Evolutionary conservation across 371 early-diverging fungal species (phyloP), one percentile per base, ranked within the genome.

Genomic region (Lichtheimia ornata): DNA sequence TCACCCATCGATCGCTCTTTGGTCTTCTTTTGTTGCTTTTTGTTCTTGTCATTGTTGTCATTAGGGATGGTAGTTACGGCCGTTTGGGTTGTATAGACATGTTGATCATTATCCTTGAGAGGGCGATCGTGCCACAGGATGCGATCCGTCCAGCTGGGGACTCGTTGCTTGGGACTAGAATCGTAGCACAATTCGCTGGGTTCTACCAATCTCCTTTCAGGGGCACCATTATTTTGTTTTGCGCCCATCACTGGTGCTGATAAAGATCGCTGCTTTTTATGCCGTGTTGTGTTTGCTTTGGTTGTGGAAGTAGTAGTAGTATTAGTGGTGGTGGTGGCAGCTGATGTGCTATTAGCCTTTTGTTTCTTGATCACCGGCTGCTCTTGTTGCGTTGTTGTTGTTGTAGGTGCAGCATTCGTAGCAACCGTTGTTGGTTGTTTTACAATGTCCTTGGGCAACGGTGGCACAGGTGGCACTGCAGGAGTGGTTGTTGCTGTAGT

Each of bases 141-240:
- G 6, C 97, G 85, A 64, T 96, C 97, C 0, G 94, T 94, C 93
- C 94, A 95, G 6, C 91, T 87, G 1, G 97, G 97, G 0, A 94
- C 86, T 5, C 97, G 86, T 65, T 85, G 83, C 71, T 95, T 96
- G 20, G 85, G 81, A 50, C 89, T 88, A 9, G 91, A 83, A 61
- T 94, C 93, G 62, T 92, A 92, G 1, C 61, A 65, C 3, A 77
- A 57, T 5, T 60, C 57, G 0, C 30, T 20, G 3, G 62, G 64
- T 5, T 59, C 49, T 17, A 66, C 56, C 11, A 35, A 35, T 35
- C 35, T 35, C 35, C 35, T 35, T 35, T 35, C 35, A 35, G 52
- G 50, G 44, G 47, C 47, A 22, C 47, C 47, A 11, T 22, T 47
- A n/a, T 17, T 22, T 47, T 47, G 47, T 47, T 22, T 18, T 47